These are phyloP conservation scores for Diutina ranongensis DNA, from an alignment of 1,139 yeast species.

Conservation along the genomic window DNA sequence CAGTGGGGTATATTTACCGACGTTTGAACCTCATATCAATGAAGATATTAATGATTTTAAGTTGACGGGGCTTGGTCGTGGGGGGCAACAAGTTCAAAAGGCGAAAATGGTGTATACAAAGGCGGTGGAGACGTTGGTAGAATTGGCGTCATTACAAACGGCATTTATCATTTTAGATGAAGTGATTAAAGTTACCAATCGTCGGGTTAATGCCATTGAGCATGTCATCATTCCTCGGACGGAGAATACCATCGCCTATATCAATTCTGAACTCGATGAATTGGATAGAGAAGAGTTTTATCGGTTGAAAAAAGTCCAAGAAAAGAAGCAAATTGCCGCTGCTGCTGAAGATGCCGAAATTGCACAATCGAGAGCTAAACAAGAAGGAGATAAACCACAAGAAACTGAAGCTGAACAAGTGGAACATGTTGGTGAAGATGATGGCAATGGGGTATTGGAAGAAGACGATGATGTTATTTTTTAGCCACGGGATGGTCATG, in stretches of 20 bases:
- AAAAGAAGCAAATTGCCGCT: slow-evolving; percentile 77
- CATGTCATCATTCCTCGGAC: slow-evolving; percentile 97
- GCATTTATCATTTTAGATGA: slow-evolving; percentile 95
- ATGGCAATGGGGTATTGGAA: not conserved
- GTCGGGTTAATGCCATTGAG: slow-evolving; percentile 98
- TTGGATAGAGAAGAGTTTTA: slow-evolving; percentile 97
- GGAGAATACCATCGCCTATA: slow-evolving; percentile 85
- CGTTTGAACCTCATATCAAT: slow-evolving; percentile 76
- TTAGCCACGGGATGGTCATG: not conserved
- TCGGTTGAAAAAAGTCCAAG: slow-evolving; percentile 91
- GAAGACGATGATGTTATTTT: slow-evolving; percentile 4
- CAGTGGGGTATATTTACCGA: slow-evolving; percentile 89
- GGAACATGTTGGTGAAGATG: not conserved
- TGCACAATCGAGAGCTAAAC: slow-evolving; percentile 12
- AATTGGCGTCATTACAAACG: slow-evolving; percentile 87
- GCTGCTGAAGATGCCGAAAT: slow-evolving; percentile 52
- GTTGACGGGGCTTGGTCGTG: slow-evolving; percentile 94
- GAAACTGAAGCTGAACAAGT: not conserved
- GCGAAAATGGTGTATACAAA: slow-evolving; percentile 88
- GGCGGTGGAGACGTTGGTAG: slow-evolving; percentile 93
- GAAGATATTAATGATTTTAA: slow-evolving; percentile 86
- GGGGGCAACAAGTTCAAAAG: slow-evolving; percentile 96
- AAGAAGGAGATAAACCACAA: not conserved
- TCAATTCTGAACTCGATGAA: slow-evolving; percentile 93
- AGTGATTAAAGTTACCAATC: slow-evolving; percentile 92